Conservation (phyloP, 2,329 filamentous ascomycete species). For the Pleoardoris graminearum region DNA sequence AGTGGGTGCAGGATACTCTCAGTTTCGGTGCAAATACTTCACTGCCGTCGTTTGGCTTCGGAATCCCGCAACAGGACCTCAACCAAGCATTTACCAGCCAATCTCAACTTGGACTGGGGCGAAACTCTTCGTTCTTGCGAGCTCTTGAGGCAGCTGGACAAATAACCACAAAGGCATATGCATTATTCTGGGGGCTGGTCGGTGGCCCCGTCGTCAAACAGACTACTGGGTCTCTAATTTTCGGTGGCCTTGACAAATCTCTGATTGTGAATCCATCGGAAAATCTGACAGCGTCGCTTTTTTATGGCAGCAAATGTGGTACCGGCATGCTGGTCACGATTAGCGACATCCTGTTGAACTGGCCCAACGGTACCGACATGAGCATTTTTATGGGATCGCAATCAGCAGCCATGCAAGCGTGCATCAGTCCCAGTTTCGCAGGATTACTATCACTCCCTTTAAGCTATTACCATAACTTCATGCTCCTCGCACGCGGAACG, state of each 20-base stretch:
- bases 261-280: constrained; percentile 17
- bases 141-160: constrained; percentile 25
- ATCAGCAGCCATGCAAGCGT: constrained; percentile 22
- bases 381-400: constrained; percentile 30
- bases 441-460: constrained; percentile 19
- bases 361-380: constrained; percentile 37
- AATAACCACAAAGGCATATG: constrained; percentile 36
- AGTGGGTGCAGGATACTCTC: constrained; percentile 16
- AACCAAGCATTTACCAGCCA: constrained; percentile 17
- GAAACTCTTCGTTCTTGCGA: constrained; percentile 38
- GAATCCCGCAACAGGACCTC: constrained; percentile 16
- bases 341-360: constrained; percentile 38
- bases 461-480: constrained; percentile 19
- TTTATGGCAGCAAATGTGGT: constrained; percentile 18
- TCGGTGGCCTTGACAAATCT: constrained; percentile 30
- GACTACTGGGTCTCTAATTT: constrained; percentile 28
- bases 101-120: constrained; percentile 32
- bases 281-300: constrained; percentile 22
- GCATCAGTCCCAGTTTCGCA: constrained; percentile 19
- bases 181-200: constrained; percentile 39
- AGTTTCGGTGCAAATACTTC: constrained; percentile 13
- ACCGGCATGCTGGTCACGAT: constrained; percentile 37
- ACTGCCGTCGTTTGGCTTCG: constrained; percentile 17
- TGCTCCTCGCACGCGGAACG: constrained; percentile 16
- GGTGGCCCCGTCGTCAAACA: constrained; percentile 22